Percentiles rank a stretch among this genome's conserved stretches.
Evolutionary conservation across 257 asterid species (phyloP).

Genomic region (Parsonsia alboflavescens): DNA sequence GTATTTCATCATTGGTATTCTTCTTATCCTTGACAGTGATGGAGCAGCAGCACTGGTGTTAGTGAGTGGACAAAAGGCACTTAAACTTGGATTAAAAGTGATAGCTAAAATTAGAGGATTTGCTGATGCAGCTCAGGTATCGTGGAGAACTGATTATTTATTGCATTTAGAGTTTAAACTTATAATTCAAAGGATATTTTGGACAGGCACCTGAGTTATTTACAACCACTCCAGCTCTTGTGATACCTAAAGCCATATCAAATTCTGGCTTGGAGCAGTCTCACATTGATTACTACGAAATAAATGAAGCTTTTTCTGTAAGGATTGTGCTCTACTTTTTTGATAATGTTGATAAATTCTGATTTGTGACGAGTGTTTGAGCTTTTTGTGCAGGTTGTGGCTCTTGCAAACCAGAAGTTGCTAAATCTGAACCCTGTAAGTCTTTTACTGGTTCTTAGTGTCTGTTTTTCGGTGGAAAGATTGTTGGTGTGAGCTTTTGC

Average conservation of each 20-base stretch:
- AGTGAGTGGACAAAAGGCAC: conserved; percentile 76
- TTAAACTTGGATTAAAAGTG: conserved; percentile 66
- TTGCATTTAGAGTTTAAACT: conserved; percentile 5
- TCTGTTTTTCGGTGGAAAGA: background rate
- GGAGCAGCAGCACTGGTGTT: conserved; percentile 96
- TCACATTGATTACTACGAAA: conserved; percentile 75
- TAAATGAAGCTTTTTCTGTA: conserved; percentile 93
- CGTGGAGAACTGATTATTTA: background rate
- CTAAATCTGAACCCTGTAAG: conserved; percentile 70
- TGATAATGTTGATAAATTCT: background rate
- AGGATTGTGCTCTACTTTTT: conserved; percentile 25
- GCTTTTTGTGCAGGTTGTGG: conserved; percentile 68
- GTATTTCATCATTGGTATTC: conserved; percentile 2
- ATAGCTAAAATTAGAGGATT: conserved; percentile 77
- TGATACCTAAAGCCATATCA: conserved; percentile 86
- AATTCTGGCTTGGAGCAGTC: conserved; percentile 67
- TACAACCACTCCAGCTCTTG: conserved; percentile 93
- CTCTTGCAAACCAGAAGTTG: conserved; percentile 77
- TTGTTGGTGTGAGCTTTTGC: background rate
- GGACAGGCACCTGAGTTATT: conserved; percentile 88
- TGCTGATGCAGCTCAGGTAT: conserved; percentile 97
- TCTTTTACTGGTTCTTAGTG: conserved; percentile 12
- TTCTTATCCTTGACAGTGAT: conserved; percentile 46
- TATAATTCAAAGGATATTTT: conserved; percentile 25
- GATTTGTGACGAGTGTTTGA: conserved; percentile 11